Evolutionary conservation across 495 filamentous ascomycete species (phyloP).

Genomic region (Parachaetomium inaequale): DNA sequence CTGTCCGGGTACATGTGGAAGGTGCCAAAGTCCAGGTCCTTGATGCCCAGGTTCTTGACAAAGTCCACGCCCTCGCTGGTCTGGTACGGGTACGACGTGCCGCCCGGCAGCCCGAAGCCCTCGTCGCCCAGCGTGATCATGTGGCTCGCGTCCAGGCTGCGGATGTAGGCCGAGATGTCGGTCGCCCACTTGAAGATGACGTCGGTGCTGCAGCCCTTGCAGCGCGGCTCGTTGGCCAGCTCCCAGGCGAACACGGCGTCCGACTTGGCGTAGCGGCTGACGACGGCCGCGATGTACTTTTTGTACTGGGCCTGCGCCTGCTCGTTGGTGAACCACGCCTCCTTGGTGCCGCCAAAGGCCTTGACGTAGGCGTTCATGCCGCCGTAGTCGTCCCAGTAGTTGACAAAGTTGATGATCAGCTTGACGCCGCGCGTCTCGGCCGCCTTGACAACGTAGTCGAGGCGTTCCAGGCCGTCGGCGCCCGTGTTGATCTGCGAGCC

Average conservation of each 20-base stretch:
- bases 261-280: constrained; percentile 55
- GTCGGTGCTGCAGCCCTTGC: constrained; percentile 55
- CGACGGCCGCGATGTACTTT: constrained; percentile 59
- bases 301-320: constrained; percentile 57
- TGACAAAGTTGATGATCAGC: constrained; percentile 57
- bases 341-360: constrained; percentile 56
- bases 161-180: constrained; percentile 59
- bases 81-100: constrained; percentile 54
- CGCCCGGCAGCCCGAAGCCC: constrained; percentile 43
- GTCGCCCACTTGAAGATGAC: constrained; percentile 61
- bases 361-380: constrained; percentile 62
- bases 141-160: constrained; percentile 58
- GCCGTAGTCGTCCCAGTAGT: constrained; percentile 61
- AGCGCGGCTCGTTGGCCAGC: constrained; percentile 67
- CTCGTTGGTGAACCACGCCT: constrained; percentile 55
- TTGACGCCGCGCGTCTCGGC: constrained; percentile 54
- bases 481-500: constrained; percentile 64
- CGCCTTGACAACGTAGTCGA: constrained; percentile 54
- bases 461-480: constrained; percentile 59
- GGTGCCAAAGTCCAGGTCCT: constrained; percentile 59
- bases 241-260: constrained; percentile 68
- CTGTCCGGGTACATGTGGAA: constrained; percentile 59
- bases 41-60: constrained; percentile 48
- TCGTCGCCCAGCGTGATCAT: constrained; percentile 69
- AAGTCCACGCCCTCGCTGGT: constrained; percentile 58